Base-by-base conservation (phyloP, 1,284 basidiomycete species). In the Neolentinus lepideus region DNA sequence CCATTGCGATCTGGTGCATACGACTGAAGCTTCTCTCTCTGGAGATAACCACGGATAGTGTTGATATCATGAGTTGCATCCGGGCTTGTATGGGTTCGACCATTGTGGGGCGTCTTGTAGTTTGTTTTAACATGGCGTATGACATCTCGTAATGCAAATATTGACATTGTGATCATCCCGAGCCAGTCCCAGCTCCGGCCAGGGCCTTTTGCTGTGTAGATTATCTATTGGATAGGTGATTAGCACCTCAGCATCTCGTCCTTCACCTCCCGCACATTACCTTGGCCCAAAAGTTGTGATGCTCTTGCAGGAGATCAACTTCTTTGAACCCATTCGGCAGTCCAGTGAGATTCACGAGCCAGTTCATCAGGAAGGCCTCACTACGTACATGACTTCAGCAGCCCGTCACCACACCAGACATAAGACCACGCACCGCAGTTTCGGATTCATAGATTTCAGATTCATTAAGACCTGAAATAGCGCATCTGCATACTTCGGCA, bases 241-340 rank as follows among this genome's bases (percentile, higher is more conserved):
- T n/a, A n/a, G n/a, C n/a, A n/a, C n/a, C n/a, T n/a, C n/a, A n/a
- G n/a, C n/a, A n/a, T n/a, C n/a, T n/a, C n/a, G n/a, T n/a, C 14
- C 12, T 24, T 52, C 1, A 54, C 35, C 9, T 25, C 6, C 19
- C 27, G 43, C 3, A 2, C 19, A 26, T 31, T 25, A 65, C 68
- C 62, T 68, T 69, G 48, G 70, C 71, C 71, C 71, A 74, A 51
- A 62, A 72, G 52, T 72, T 75, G 50, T 71, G 38, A 53, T 77
- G 74, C 54, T 77, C 74, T 51, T 76, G 74, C 33, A 76, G 51
- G 0, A 76, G 62, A 51, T 77, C 74, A 2, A 71, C 63, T 24
- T 69, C 66, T 0, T 72, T 61, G 51, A 60, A 75, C 0, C 57
- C 51, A 29, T 71, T 64, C 1, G 56, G 54, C 3, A 65, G 61